Evolutionary conservation across 73 alveolate species (phyloP).

Genomic region (Tetrahymena elliotti): DNA sequence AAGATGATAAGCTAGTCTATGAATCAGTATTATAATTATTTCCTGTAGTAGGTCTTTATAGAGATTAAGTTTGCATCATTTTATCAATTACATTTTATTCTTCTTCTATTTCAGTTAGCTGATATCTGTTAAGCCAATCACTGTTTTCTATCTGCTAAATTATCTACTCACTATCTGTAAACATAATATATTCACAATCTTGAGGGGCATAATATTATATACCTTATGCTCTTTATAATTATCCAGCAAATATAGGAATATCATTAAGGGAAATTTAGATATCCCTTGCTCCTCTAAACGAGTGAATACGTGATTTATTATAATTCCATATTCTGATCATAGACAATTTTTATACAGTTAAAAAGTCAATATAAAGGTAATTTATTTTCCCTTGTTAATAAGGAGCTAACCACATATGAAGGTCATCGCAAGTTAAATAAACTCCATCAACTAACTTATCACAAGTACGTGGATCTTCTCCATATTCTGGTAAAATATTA

Average conservation of each 20-base stretch:
- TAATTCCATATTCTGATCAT: conserved; percentile 88
- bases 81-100: conserved; percentile 29
- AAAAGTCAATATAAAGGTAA: conserved; percentile 51
- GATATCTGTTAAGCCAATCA: conserved; percentile 68
- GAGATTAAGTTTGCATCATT: neutral
- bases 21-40: neutral
- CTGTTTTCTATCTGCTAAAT: conserved; percentile 45
- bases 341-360: conserved; percentile 25
- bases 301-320: conserved; percentile 76
- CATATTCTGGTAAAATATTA: conserved; percentile 75
- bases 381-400: conserved; percentile 69
- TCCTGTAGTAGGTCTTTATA: conserved; percentile 54
- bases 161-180: conserved; percentile 55
- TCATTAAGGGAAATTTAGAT: conserved; percentile 48
- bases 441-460: conserved; percentile 77
- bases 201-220: conserved; percentile 7
- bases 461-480: conserved; percentile 78
- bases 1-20: neutral
- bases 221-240: conserved; percentile 67
- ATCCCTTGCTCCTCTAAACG: conserved; percentile 76
- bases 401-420: conserved; percentile 86
- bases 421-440: conserved; percentile 66
- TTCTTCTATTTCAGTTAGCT: conserved; percentile 12
- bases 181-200: conserved; percentile 56
- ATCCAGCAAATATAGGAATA: conserved; percentile 57